These are phyloP conservation scores for Fraxinus cuspidata DNA, from an alignment of 257 asterid genomes.

Conservation along the genomic window DNA sequence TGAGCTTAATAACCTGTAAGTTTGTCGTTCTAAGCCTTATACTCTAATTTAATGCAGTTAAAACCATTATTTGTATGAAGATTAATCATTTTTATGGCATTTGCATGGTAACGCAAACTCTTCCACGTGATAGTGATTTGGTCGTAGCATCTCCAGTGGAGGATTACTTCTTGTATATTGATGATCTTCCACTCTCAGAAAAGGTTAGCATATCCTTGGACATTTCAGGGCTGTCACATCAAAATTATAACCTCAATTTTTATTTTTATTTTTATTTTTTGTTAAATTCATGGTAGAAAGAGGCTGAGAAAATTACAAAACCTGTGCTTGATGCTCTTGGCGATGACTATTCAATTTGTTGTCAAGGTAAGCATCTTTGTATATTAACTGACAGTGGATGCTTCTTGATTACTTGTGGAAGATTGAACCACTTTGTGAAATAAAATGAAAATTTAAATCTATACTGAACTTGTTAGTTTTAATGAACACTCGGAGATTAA, in stretches of 20 bases:
- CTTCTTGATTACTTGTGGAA: not conserved
- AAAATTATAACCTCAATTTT: constrained; percentile 9
- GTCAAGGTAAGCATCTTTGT: constrained; percentile 61
- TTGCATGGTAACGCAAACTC: not conserved
- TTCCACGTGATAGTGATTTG: constrained; percentile 57
- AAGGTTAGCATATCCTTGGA: constrained; percentile 50
- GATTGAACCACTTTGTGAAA: constrained; percentile 5
- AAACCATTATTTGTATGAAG: not conserved
- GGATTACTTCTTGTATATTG: constrained; percentile 82
- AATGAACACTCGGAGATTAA: not conserved
- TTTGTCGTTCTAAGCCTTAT: constrained; percentile 21
- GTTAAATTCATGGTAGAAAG: constrained; percentile 47
- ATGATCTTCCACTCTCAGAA: constrained; percentile 68
- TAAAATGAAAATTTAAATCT: not conserved
- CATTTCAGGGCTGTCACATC: constrained; percentile 10
- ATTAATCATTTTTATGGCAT: constrained; percentile 5
- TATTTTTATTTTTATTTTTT: not conserved
- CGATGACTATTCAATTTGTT: constrained; percentile 75
- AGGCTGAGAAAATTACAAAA: constrained; percentile 65
- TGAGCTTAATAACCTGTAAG: constrained; percentile 98
- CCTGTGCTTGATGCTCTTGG: constrained; percentile 91
- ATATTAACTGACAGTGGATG: not conserved
- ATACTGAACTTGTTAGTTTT: not conserved
- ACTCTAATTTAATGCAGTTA: constrained; percentile 12
- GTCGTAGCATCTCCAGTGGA: constrained; percentile 89